Evolutionary conservation across 1,139 yeast species (phyloP).

Genomic region (Chernovozyma aurita): DNA sequence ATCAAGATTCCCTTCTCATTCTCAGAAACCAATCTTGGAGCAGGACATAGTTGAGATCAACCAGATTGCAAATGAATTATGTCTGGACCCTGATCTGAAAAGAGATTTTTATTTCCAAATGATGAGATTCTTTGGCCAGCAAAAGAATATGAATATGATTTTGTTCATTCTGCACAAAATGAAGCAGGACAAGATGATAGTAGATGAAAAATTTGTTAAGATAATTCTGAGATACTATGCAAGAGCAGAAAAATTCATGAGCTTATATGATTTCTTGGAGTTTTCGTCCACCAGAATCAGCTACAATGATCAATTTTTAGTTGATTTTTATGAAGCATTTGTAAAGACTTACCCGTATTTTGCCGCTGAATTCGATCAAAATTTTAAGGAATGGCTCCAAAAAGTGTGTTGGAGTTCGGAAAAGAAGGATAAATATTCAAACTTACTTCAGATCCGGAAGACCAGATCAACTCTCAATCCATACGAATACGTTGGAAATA

Average conservation of each 20-base stretch:
- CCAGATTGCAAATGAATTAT: slow-evolving; percentile 14
- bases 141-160: slow-evolving; percentile 17
- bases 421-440: not conserved
- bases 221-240: slow-evolving; percentile 22
- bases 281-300: slow-evolving; percentile 15
- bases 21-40: slow-evolving; percentile 18
- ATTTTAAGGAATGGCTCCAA: slow-evolving; percentile 20
- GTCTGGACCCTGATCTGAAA: not conserved
- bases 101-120: slow-evolving; percentile 16
- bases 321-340: slow-evolving; percentile 25
- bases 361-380: slow-evolving; percentile 20
- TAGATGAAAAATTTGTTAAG: slow-evolving; percentile 15
- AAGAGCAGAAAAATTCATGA: slow-evolving; percentile 22
- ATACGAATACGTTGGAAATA: not conserved
- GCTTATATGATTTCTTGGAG: slow-evolving; percentile 21
- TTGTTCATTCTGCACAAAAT: slow-evolving; percentile 22
- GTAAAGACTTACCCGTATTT: slow-evolving; percentile 32
- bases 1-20: slow-evolving; percentile 1
- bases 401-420: not conserved
- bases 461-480: not conserved
- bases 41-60: slow-evolving; percentile 23
- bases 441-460: not conserved
- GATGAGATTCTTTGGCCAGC: slow-evolving; percentile 16
- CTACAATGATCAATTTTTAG: slow-evolving; percentile 20
- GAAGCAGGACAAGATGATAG: slow-evolving; percentile 19